Evolutionary conservation across 345 rosid species (phyloP), one percentile per base, ranked within the genome.

Genomic region (Gossypium bickii): DNA sequence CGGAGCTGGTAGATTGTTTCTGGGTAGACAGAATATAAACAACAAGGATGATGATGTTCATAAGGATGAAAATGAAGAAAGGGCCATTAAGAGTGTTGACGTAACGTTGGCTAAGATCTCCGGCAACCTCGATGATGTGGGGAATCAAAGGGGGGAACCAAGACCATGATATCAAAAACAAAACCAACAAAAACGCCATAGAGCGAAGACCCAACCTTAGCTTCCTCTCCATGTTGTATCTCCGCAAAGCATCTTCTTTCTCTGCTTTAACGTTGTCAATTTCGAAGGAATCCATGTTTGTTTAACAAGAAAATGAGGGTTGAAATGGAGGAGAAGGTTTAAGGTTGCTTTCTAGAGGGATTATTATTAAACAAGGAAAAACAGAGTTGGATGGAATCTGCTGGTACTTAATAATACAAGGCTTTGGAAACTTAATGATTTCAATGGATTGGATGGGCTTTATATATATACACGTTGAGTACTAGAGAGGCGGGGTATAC

Each of bases 181-280:
- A 38, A 60, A 57, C 74, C 38, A n/a, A 20, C 8, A 12, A 22
- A 27, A 69, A 5, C 15, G 49, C 72, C 1, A n/a, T 15, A 3
- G 22, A 49, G 52, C 24, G 70, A 29, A 76, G 12, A 69, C 63
- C 13, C 11, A n/a, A 2, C 48, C 7, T 48, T 11, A 24, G 10
- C 20, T 67, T 45, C 52, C 4, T 45, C 24, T 48, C 60, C 73
- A 62, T 69, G 60, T 51, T 68, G 60, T 56, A 69, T 56, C 68
- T 68, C 38, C 74, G 2, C 2, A 69, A 0, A 18, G 78, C 78
- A 27, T 69, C 58, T 1, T 18, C 68, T 69, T 76, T 76, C 58
- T 76, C 78, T 2, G 69, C 78, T 61, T 69, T 76, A 20, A 76
- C 74, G 57, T 76, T 76, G n/a, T 69, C 78, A 41, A 59, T 47